Evolutionary conservation across 306 rosid species (phyloP).

Genomic region (Hylodesmum podocarpum): DNA sequence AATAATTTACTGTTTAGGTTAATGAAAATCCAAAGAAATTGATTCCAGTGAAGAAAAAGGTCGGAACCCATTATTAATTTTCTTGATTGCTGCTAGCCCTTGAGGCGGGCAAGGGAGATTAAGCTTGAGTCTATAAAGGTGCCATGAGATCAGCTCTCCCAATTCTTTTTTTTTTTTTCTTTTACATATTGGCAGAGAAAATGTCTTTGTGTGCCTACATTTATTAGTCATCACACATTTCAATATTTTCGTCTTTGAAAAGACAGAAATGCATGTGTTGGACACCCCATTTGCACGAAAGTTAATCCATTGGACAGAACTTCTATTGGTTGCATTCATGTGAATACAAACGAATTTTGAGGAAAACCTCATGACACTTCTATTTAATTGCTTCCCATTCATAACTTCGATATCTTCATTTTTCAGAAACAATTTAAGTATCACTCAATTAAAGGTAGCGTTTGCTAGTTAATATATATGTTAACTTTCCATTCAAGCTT

Average conservation of each 20-base stretch:
- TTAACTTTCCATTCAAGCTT: background rate
- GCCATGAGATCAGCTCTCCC: no score
- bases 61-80: no score
- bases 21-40: no score
- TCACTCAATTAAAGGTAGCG: constrained; percentile 8
- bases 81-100: no score
- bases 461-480: constrained; percentile 21
- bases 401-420: constrained; percentile 15
- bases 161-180: no score
- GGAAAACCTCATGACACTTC: background rate
- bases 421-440: constrained; percentile 11
- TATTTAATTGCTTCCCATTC: constrained; percentile 14
- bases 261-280: constrained; percentile 15
- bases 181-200: background rate
- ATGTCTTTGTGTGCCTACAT: background rate
- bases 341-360: constrained; percentile 14
- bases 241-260: no score
- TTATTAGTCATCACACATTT: background rate
- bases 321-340: constrained; percentile 21
- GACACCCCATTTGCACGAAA: constrained; percentile 21
- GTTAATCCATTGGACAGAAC: background rate
- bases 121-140: no score
- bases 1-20: no score
- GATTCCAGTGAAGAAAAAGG: no score
- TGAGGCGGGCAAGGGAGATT: no score